Evolutionary conservation across 2,329 filamentous ascomycete genomes (phyloP).

Genomic region (Neoscytalidium dimidiatum): DNA sequence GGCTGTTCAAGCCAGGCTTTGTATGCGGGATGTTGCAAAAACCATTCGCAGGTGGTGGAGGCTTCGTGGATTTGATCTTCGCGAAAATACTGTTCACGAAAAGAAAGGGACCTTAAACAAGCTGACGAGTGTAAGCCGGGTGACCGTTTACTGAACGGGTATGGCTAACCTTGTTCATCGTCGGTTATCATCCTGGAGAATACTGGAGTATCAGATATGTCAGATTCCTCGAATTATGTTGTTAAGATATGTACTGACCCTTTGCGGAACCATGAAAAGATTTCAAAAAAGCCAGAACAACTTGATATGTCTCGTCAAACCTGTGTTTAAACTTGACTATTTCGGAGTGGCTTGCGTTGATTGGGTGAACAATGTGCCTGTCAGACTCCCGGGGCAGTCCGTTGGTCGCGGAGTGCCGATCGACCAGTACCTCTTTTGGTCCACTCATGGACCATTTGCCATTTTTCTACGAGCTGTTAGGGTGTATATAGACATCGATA

Average conservation of each 20-base stretch:
- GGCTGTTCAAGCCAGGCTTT: not conserved
- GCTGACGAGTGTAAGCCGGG: too few species aligned
- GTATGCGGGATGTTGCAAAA: not conserved
- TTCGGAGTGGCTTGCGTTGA: not conserved
- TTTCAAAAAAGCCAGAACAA: not conserved
- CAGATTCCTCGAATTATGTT: too few species aligned
- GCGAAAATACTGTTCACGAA: not conserved
- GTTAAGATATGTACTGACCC: not conserved
- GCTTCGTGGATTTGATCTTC: not conserved
- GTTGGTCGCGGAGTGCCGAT: not conserved
- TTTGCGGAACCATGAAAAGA: accelerated
- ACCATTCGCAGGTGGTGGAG: not conserved
- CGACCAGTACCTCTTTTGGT: not conserved
- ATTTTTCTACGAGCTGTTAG: not conserved
- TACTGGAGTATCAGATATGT: too few species aligned
- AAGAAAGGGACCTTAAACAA: too few species aligned
- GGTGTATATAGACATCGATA: not conserved
- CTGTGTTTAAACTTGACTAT: not conserved
- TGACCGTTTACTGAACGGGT: too few species aligned
- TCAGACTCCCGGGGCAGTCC: not conserved
- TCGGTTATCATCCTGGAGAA: too few species aligned
- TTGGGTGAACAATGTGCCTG: not conserved
- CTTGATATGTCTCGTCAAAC: not conserved
- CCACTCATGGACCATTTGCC: not conserved
- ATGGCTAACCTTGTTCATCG: too few species aligned